Percentiles rank a stretch among this genome's conserved stretches.
Evolutionary conservation across 768 basidiomycete species (phyloP).

Genomic region (Coprinopsis marcescibilis): DNA sequence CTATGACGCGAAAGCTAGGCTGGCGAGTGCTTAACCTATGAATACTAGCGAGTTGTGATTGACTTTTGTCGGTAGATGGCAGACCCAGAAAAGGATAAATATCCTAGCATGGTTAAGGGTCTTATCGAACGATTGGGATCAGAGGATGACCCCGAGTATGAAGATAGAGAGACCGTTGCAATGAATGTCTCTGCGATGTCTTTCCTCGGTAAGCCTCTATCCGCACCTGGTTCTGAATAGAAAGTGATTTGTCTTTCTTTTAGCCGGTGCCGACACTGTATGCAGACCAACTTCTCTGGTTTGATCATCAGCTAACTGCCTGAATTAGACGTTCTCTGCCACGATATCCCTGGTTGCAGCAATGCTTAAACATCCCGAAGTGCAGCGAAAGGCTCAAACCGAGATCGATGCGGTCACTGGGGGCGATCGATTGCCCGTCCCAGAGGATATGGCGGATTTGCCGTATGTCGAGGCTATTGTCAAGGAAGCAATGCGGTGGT

Average conservation of each 20-base stretch:
- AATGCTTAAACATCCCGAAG: slow-evolving; percentile 14
- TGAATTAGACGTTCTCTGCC: not conserved
- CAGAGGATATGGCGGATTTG: slow-evolving; percentile 15
- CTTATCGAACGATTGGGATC: not conserved
- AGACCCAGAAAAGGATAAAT: not conserved
- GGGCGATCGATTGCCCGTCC: slow-evolving; percentile 16
- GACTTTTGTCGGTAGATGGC: no score
- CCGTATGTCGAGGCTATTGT: slow-evolving; percentile 20
- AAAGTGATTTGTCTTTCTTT: no score
- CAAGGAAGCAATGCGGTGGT: slow-evolving; percentile 17
- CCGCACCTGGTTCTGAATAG: no score
- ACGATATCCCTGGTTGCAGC: slow-evolving; percentile 5
- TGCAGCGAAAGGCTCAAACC: slow-evolving; percentile 15
- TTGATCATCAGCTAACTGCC: not conserved
- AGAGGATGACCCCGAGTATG: not conserved
- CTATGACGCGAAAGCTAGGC: not conserved
- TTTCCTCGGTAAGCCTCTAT: no score
- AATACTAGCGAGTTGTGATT: not conserved
- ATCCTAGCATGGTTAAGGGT: not conserved
- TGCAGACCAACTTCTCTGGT: not conserved
- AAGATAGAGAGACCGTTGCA: not conserved
- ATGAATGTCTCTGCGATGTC: not conserved
- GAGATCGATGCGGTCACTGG: slow-evolving; percentile 21
- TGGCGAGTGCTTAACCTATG: not conserved
- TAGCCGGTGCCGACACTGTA: slow-evolving; percentile 5